These are phyloP conservation scores for Myriosclerotinia scirpicola DNA, from an alignment of 2,329 filamentous ascomycete genomes.

Conservation along the genomic window DNA sequence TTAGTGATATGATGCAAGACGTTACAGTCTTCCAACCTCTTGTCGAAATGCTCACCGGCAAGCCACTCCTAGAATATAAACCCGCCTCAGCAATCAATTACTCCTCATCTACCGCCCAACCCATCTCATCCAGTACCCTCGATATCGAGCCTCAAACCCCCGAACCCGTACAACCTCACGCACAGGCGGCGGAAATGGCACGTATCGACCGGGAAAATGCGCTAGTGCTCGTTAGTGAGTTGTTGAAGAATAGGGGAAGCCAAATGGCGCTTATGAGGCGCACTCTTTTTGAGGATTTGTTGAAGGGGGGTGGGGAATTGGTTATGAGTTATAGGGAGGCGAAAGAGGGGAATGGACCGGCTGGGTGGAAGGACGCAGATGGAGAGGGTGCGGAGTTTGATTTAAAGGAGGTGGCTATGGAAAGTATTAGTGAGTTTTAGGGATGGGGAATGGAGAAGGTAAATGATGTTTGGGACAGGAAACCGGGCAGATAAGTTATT, in stretches of 20 bases:
- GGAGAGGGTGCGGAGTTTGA: neutral
- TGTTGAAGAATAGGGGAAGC: conserved; percentile 49
- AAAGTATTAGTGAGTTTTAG: conserved; percentile 6
- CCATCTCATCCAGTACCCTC: neutral
- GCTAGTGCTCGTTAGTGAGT: conserved; percentile 56
- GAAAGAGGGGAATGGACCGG: neutral
- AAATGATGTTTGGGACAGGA: too few relatives aligned
- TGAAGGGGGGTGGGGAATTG: conserved; percentile 50
- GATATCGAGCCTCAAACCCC: conserved; percentile 6
- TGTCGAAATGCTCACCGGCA: conserved; percentile 51
- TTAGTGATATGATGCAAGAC: conserved; percentile 47
- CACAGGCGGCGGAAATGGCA: conserved; percentile 46
- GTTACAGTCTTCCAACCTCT: conserved; percentile 48
- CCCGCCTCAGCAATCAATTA: neutral
- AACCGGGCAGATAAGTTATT: too few relatives aligned
- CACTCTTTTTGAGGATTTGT: conserved; percentile 49
- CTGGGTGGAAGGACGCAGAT: neutral
- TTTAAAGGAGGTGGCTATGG: neutral
- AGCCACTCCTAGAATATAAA: conserved; percentile 37
- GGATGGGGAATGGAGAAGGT: too few relatives aligned
- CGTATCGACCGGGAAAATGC: conserved; percentile 61
- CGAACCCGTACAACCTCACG: conserved; percentile 31
- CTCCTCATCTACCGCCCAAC: conserved; percentile 1
- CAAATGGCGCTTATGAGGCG: conserved; percentile 45
- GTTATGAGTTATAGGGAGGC: conserved; percentile 34